Evolutionary conservation across 2,329 filamentous ascomycete genomes (phyloP).

Genomic region (Fusarium sp.): DNA sequence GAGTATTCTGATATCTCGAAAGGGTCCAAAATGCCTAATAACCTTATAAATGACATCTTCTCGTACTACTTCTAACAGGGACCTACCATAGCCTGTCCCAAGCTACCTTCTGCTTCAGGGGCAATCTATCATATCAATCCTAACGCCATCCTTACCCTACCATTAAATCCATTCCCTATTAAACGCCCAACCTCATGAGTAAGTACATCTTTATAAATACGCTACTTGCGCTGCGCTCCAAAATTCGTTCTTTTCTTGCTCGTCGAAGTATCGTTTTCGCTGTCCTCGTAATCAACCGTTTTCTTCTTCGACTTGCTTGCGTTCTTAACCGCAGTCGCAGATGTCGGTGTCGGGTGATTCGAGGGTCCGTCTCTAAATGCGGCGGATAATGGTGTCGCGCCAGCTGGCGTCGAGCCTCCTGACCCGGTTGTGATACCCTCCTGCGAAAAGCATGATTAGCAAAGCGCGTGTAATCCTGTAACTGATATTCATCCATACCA

Average conservation of each 20-base stretch:
- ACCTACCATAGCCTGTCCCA: not conserved
- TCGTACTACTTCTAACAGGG: not conserved
- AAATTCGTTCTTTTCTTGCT: constrained; percentile 69
- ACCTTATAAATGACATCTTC: not conserved
- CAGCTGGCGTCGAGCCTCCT: constrained; percentile 51
- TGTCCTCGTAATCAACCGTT: constrained; percentile 61
- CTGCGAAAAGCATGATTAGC: constrained; percentile 10
- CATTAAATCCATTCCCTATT: not conserved
- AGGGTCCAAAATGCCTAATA: not conserved
- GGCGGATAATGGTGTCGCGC: constrained; percentile 61
- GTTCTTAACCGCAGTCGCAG: constrained; percentile 59
- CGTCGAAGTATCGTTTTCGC: constrained; percentile 67
- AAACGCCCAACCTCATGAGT: constrained; percentile 14
- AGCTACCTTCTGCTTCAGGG: not conserved
- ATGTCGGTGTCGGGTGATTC: constrained; percentile 67
- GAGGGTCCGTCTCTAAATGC: constrained; percentile 64
- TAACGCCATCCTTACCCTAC: constrained; percentile 21
- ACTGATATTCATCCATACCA: constrained; percentile 43
- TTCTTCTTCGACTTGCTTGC: constrained; percentile 67
- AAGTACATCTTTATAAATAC: not conserved
- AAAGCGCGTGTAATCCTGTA: not conserved
- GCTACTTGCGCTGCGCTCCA: constrained; percentile 63
- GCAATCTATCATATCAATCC: not conserved
- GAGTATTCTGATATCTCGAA: not conserved
- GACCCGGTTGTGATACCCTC: constrained; percentile 52